These are phyloP conservation scores for Penicillium sclerotiorum DNA, from an alignment of 2,329 filamentous ascomycete species.

Conservation along the genomic window DNA sequence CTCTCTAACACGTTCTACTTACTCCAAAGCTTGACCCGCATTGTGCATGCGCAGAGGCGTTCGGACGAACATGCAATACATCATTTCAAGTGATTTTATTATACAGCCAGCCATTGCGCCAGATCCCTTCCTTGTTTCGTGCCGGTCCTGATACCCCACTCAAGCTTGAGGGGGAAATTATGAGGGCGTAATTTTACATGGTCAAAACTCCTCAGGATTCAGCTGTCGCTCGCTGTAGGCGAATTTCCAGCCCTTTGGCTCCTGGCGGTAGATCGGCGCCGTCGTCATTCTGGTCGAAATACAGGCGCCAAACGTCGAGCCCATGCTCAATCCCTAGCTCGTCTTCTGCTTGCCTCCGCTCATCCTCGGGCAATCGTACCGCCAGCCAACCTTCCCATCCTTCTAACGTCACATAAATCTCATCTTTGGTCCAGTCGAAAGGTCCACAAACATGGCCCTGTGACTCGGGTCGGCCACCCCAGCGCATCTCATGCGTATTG, in stretches of 20 bases:
- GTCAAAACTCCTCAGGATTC: conserved; percentile 14
- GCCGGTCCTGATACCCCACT: not conserved
- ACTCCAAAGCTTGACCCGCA: no score
- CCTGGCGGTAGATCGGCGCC: conserved; percentile 25
- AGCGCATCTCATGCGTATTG: conserved; percentile 28
- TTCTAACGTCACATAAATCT: conserved; percentile 12
- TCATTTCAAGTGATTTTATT: no score
- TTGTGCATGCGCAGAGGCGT: no score
- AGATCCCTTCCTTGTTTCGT: not conserved
- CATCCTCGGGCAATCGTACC: conserved; percentile 24
- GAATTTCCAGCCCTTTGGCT: conserved; percentile 25
- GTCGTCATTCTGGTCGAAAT: conserved; percentile 30
- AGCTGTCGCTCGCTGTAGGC: conserved; percentile 20
- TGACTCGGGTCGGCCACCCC: conserved; percentile 25
- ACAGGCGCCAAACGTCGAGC: conserved; percentile 25
- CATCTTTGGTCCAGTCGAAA: conserved; percentile 18
- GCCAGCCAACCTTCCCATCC: conserved; percentile 21
- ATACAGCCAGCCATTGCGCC: no score
- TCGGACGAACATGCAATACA: no score
- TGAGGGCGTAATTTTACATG: not conserved
- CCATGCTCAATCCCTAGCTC: conserved; percentile 17
- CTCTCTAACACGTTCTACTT: no score
- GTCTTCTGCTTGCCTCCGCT: conserved; percentile 9
- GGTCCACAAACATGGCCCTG: conserved; percentile 17
- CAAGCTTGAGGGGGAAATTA: not conserved